Evolutionary conservation across 495 filamentous ascomycete genomes (phyloP), one percentile per base, ranked within the genome.

Genomic region (Hypoxylon rickii): DNA sequence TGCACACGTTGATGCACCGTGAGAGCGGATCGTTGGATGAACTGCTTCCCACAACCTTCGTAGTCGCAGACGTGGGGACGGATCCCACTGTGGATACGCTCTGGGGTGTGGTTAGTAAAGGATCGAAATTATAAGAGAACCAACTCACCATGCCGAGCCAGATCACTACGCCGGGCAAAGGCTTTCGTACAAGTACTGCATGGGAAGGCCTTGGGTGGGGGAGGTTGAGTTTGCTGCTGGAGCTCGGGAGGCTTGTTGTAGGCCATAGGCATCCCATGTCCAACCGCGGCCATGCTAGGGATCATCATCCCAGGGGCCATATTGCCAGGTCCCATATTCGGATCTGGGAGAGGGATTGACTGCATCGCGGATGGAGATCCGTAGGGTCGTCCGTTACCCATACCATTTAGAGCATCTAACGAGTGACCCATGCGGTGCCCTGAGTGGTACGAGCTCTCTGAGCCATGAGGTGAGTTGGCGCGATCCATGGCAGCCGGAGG

Each of bases 21-120:
- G 70, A 98, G 77, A 7, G 94, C 94, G n/a, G 94, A 97, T 26
- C 94, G 85, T 66, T 98, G 94, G 58, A 98, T 98, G 69, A 98
- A 98, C 65, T 93, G 92, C 69, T 97, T 98, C 22, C 86, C 86
- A 71, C 94, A 98, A 13, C 86, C 87, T 32, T 88, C 88, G 69
- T 84, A 88, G 58, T 96, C 92, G 71, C 94, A 98, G 37, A 91
- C 89, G 71, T 98, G 94, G 29, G 94, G 94, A 31, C 95, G 80
- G 36, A 92, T 78, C 11, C 95, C 95, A 42, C 85, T 96, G 67
- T 98, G 94, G 51, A 98, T 98, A 11, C 94, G 87, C 73, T 98
- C 94, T 97, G 66, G 8, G 22, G 11, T n/a, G 36, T 74, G 44
- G 77, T 71, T 58, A 70, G 63, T 51, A 56, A 46, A 16, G 21